Conservation (phyloP, 2,329 filamentous ascomycete genomes). For the Fusarium newnesense region DNA sequence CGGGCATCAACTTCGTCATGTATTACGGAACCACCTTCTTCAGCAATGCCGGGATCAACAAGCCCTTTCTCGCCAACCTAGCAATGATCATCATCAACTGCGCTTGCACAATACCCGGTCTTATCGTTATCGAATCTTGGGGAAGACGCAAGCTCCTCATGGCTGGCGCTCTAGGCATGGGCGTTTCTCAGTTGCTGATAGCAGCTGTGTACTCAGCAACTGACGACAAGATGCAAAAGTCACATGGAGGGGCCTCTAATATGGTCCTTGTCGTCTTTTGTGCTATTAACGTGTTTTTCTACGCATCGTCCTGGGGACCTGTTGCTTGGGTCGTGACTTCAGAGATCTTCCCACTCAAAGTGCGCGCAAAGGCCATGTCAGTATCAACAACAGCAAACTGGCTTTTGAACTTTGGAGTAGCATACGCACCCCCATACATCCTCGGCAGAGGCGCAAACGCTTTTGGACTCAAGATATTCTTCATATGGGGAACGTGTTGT, state of each 20-base stretch:
- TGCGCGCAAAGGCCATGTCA: slow-evolving; percentile 79
- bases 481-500: slow-evolving; percentile 83
- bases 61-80: slow-evolving; percentile 75
- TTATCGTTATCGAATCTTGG: slow-evolving; percentile 79
- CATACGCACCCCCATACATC: slow-evolving; percentile 86
- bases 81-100: slow-evolving; percentile 83
- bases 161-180: slow-evolving; percentile 80
- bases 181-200: slow-evolving; percentile 70
- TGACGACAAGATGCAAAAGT: slow-evolving; percentile 34
- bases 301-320: slow-evolving; percentile 81
- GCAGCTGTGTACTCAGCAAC: slow-evolving; percentile 68
- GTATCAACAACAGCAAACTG: slow-evolving; percentile 82
- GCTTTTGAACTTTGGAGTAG: slow-evolving; percentile 82
- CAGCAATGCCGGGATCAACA: slow-evolving; percentile 65
- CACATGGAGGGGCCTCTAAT: slow-evolving; percentile 58
- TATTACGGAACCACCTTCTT: slow-evolving; percentile 82
- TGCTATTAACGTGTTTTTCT: slow-evolving; percentile 80
- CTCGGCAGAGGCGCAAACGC: slow-evolving; percentile 73
- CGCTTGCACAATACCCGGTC: slow-evolving; percentile 78
- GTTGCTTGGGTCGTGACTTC: slow-evolving; percentile 80
- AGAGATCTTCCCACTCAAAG: slow-evolving; percentile 75
- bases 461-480: slow-evolving; percentile 79
- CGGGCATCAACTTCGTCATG: slow-evolving; percentile 80
- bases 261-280: slow-evolving; percentile 73
- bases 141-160: slow-evolving; percentile 80